Evolutionary conservation across 306 rosid genomes (phyloP), one percentile per base, ranked within the genome.

Genomic region (Inga oerstediana): DNA sequence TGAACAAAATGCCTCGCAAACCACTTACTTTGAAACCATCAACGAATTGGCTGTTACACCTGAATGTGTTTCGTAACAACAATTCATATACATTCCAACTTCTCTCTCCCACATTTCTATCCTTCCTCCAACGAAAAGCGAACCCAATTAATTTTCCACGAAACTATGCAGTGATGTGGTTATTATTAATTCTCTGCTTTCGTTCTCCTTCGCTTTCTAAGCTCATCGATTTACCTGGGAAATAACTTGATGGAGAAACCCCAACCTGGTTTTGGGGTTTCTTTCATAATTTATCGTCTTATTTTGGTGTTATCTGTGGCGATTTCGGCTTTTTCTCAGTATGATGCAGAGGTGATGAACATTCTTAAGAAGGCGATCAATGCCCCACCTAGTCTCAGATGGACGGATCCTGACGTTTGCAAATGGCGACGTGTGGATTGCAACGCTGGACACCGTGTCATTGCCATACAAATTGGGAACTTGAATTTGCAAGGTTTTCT

Each of bases 401-500:
- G 98, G 99, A 30, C 79, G 3, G 89, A 84, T 24, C 2, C 85
- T 4, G 82, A 85, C 72, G 80, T 75, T 79, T 93, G 99, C 75
- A 44, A 84, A 5, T 96, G 99, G 99, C 8, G 5, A 0, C 41
- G 65, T 0, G 76, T 96, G 16, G 15, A 7, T 0, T 96, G 99
- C 62, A 79, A 80, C 32, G 4, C 65, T 0, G 43, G 17, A 3
- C 80, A 79, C 22, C 87, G 84, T 8, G 93, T 96, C 1, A 7
- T 1, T 1, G 73, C 78, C 15, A 92, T 96, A 49, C 92, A 90
- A 72, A 80, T 96, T 37, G 91, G 91, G 5, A 84, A 77, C 14
- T 89, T 82, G n/a, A 90, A 86, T 1, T 92, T 96, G 7, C 62
- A 77, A 27, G 99, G 99, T 2, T 37, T 85, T 4, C 94, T 96